Evolutionary conservation across 2,329 filamentous ascomycete genomes (phyloP), one percentile per base, ranked within the genome.

Genomic region (Chaetomium sp.): DNA sequence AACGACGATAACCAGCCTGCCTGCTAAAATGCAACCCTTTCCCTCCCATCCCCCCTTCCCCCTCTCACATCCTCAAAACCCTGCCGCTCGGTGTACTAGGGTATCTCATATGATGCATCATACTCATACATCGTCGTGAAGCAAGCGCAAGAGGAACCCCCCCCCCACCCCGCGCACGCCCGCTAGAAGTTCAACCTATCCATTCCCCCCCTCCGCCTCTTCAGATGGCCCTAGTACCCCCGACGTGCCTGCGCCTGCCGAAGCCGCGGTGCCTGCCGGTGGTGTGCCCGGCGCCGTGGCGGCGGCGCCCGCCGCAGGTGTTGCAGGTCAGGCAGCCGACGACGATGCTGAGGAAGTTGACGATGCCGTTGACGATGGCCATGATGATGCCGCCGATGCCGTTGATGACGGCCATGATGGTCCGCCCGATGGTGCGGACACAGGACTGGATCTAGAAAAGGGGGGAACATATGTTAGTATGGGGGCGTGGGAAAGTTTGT

Each of bases 341-440:
- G 75, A 91, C 81, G 76, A 89, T 86, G 75, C 84, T 83, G 76
- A 87, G 82, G 77, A 91, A 81, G 64, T 82, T 77, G 67, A 90
- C 86, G 72, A 91, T 77, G 72, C 86, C 90, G 75, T 82, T 82
- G 76, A 92, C 84, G 74, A 92, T 88, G 72, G 87, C 86, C 68
- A 82, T 83, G 60, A 89, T 79, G 77, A 91, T 85, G 69, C 78
- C 75, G 61, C 85, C 89, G 71, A 92, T 86, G 71, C 84, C 88
- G 70, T 85, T 84, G 70, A 92, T 83, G 72, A 92, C 82, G 72
- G 85, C 85, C 83, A 89, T 91, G 67, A 91, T 82, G 74, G 83
- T 83, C 69, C 79, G 80, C 62, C 89, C 89, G 76, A 91, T 88
- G 71, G 88, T 84, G 69, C 80, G 83, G 78, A 90, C 83, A 75